These are phyloP conservation scores for Botryosphaeria dothidea DNA, from an alignment of 2,329 filamentous ascomycete genomes.

Conservation along the genomic window DNA sequence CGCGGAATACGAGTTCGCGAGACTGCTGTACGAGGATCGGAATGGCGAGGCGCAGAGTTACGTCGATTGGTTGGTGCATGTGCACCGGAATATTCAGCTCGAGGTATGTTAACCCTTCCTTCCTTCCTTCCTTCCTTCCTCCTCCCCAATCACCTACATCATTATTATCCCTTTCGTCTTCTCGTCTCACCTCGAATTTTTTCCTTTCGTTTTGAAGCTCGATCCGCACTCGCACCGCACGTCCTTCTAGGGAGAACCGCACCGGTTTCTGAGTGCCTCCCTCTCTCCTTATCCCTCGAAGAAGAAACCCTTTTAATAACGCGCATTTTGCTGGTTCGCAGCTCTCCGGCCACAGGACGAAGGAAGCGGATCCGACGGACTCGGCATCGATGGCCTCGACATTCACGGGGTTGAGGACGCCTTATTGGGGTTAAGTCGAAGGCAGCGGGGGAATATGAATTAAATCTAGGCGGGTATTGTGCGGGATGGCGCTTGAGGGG, in stretches of 20 bases:
- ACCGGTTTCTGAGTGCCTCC: too few species aligned
- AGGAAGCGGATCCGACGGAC: constrained; percentile 56
- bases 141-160: neutral
- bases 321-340: constrained; percentile 20
- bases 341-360: constrained; percentile 69
- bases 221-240: constrained; percentile 4
- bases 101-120: constrained; percentile 54
- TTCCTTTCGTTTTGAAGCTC: neutral
- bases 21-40: constrained; percentile 86
- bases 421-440: constrained; percentile 38
- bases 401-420: constrained; percentile 41
- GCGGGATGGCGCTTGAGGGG: neutral
- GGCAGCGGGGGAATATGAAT: neutral
- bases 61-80: constrained; percentile 95
- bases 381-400: constrained; percentile 26
- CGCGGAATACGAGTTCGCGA: constrained; percentile 93
- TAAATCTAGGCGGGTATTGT: too few species aligned
- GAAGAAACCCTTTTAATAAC: neutral
- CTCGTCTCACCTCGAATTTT: neutral
- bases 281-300: neutral
- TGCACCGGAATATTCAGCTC: constrained; percentile 89
- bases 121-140: neutral
- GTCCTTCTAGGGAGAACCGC: constrained; percentile 2
- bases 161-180: neutral
- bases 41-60: constrained; percentile 98